Conservation (phyloP, 2,329 filamentous ascomycete genomes). For the Phialocephala subalpina region DNA sequence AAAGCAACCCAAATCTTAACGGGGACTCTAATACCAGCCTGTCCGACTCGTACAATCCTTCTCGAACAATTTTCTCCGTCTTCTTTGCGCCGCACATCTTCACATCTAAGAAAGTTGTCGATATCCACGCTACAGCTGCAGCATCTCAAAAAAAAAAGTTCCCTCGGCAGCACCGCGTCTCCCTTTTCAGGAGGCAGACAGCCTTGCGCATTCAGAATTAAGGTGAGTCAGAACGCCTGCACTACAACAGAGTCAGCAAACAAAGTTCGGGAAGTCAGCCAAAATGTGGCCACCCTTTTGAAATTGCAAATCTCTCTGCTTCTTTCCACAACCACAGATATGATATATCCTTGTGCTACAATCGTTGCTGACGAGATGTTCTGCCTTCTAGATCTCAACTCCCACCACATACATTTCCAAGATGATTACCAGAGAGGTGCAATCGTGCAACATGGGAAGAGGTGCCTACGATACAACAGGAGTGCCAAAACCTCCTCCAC, state of each 20-base stretch:
- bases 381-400: conserved; percentile 23
- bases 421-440: conserved; percentile 41
- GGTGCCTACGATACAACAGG: conserved; percentile 62
- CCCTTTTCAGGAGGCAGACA: conserved; percentile 19
- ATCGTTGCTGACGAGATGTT: conserved; percentile 26
- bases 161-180: conserved; percentile 19
- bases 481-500: conserved; percentile 53
- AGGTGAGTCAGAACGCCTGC: conserved; percentile 37
- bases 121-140: conserved; percentile 9
- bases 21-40: conserved; percentile 30
- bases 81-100: conserved; percentile 17
- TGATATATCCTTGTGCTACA: conserved; percentile 15
- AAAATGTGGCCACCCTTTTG: conserved; percentile 18
- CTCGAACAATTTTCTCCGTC: conserved; percentile 15
- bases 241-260: conserved; percentile 17
- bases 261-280: background rate
- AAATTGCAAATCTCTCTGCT: conserved; percentile 14
- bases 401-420: conserved; percentile 30
- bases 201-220: conserved; percentile 28
- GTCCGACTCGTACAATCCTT: conserved; percentile 17
- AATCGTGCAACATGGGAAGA: conserved; percentile 55
- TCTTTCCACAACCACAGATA: background rate
- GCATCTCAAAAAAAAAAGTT: conserved; percentile 15
- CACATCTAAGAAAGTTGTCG: background rate
- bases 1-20: conserved; percentile 39